These are phyloP conservation scores for Leishmania amazonensis DNA, from an alignment of 208 protist species.

Conservation along the genomic window DNA sequence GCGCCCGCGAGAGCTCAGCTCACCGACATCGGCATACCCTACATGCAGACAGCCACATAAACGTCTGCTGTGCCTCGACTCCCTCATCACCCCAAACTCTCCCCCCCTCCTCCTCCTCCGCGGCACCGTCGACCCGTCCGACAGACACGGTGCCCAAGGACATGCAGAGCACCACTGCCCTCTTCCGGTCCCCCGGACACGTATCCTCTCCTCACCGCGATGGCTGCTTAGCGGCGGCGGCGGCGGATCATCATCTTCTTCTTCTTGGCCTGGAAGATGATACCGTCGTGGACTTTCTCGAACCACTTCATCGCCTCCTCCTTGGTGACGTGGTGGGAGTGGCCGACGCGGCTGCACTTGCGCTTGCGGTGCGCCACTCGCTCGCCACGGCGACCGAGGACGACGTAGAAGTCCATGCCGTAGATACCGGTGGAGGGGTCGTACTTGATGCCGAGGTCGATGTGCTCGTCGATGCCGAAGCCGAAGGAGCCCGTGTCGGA, in stretches of 20 bases:
- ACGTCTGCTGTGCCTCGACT: not conserved
- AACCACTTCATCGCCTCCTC: slow-evolving; percentile 99
- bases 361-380: slow-evolving; percentile 96
- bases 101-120: not conserved
- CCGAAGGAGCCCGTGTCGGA: slow-evolving; percentile 98
- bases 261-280: slow-evolving; percentile 94
- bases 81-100: not conserved
- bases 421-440: slow-evolving; percentile 99
- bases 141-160: not conserved
- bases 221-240: slow-evolving; percentile 95
- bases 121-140: not conserved
- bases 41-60: not conserved
- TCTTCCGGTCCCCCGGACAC: not conserved
- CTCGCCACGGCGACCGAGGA: slow-evolving; percentile 97
- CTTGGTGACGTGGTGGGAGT: slow-evolving; percentile 95
- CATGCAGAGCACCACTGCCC: not conserved
- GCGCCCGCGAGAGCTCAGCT: not conserved
- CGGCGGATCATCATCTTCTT: slow-evolving; percentile 98
- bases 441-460: slow-evolving; percentile 99
- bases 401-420: slow-evolving; percentile 98
- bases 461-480: slow-evolving; percentile 99
- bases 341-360: slow-evolving; percentile 86
- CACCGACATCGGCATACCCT: not conserved
- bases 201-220: not conserved
- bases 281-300: slow-evolving; percentile 98